A percentile compares a stretch with the other conserved stretches of the same genome.
phyloP scores from a whole-genome alignment of 2,329 filamentous ascomycete genomes.

The Neonectria hederae region DNA sequence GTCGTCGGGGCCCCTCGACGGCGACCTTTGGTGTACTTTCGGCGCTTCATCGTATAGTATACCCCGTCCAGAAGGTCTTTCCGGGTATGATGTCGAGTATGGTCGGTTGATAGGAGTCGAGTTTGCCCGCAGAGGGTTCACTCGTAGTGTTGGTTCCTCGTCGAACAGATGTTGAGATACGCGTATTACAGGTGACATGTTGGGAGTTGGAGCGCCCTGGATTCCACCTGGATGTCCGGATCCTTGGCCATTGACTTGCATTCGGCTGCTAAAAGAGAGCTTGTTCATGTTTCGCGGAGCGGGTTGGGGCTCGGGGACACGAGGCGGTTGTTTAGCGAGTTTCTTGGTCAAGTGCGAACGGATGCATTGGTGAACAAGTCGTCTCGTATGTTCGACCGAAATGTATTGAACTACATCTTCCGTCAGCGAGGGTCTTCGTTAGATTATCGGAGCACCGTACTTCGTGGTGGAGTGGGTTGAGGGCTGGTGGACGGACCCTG shows the following conservation, averaged over 20 bases:
- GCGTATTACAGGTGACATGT: slow-evolving; percentile 33
- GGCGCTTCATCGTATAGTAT: slow-evolving; percentile 22
- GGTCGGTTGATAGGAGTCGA: slow-evolving; percentile 45
- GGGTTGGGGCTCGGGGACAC: slow-evolving; percentile 25
- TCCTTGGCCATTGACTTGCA: slow-evolving; percentile 27
- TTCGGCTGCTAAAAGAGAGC: slow-evolving; percentile 36
- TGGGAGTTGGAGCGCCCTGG: slow-evolving; percentile 15
- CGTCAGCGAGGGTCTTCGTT: slow-evolving; percentile 19
- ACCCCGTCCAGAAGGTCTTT: slow-evolving; percentile 45
- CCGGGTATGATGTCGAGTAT: slow-evolving; percentile 57
- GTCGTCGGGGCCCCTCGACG: slow-evolving; percentile 29
- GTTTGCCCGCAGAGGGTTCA: slow-evolving; percentile 42
- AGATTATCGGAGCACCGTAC: slow-evolving; percentile 18
- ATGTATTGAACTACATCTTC: slow-evolving; percentile 41
- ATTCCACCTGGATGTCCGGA: slow-evolving; percentile 9
- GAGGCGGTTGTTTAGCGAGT: slow-evolving; percentile 31
- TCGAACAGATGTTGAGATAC: slow-evolving; percentile 48
- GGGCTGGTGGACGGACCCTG: slow-evolving; percentile 22
- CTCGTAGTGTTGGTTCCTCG: slow-evolving; percentile 50
- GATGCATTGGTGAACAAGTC: slow-evolving; percentile 47
- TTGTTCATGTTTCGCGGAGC: slow-evolving; percentile 25
- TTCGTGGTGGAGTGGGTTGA: slow-evolving; percentile 25
- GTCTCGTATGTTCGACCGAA: slow-evolving; percentile 48
- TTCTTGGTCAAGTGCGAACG: slow-evolving; percentile 44
- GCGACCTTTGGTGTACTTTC: slow-evolving; percentile 29